Evolutionary conservation across 495 filamentous ascomycete species (phyloP).

Genomic region (Zalerion maritima): DNA sequence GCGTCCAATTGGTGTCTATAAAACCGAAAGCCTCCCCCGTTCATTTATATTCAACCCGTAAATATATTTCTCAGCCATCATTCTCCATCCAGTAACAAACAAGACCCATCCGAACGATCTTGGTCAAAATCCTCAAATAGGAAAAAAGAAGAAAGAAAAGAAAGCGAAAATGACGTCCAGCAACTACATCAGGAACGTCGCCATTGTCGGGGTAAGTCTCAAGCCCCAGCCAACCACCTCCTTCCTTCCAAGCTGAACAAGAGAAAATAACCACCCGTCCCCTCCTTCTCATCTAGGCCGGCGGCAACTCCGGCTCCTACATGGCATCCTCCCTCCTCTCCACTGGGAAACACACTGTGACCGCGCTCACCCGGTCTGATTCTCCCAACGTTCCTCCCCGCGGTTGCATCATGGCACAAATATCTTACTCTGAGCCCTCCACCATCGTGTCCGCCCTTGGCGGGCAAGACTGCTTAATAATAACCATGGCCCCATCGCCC

Average conservation of each 20-base stretch:
- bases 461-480: conserved; percentile 44
- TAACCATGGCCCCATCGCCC: conserved; percentile 36
- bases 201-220: conserved; percentile 33
- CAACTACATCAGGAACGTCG: conserved; percentile 32
- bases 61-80: no score
- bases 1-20: no score
- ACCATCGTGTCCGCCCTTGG: conserved; percentile 27
- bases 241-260: conserved; percentile 1
- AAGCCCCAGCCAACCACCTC: not conserved
- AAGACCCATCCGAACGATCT: no score
- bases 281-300: conserved; percentile 42
- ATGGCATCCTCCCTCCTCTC: conserved; percentile 36
- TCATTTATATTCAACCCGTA: no score
- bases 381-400: conserved; percentile 21
- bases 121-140: no score
- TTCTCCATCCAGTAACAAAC: no score
- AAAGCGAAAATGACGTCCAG: conserved; percentile 2
- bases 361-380: conserved; percentile 35
- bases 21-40: no score
- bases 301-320: conserved; percentile 39
- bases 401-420: conserved; percentile 24
- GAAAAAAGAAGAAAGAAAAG: no score
- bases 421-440: conserved; percentile 28
- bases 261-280: conserved; percentile 37
- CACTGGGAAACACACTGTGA: conserved; percentile 38